These are phyloP conservation scores for Colletotrichum ledebouriae DNA, from an alignment of 2,329 filamentous ascomycete species.

Conservation along the genomic window DNA sequence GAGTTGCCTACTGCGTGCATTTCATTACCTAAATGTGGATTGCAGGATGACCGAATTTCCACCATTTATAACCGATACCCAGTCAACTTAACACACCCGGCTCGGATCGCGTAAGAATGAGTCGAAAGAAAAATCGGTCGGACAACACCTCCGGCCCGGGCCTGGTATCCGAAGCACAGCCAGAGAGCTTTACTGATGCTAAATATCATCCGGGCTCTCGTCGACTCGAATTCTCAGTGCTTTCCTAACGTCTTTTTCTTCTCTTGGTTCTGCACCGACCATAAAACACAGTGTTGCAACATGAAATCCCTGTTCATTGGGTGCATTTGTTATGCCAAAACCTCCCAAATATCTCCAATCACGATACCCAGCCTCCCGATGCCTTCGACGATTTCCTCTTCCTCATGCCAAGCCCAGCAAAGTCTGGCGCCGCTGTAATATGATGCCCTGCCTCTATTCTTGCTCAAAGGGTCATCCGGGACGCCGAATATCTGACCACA, in stretches of 20 bases:
- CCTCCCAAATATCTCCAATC: not conserved
- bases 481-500: constrained; percentile 69
- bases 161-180: no score
- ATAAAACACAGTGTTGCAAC: no score
- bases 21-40: constrained; percentile 34
- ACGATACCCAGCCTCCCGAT: constrained; percentile 68
- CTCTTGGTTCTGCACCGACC: no score
- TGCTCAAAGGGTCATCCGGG: constrained; percentile 48
- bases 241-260: no score
- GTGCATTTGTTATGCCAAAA: not conserved
- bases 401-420: constrained; percentile 80
- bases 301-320: no score
- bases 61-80: constrained; percentile 24
- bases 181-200: no score
- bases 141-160: not conserved
- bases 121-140: not conserved
- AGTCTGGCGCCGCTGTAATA: constrained; percentile 64
- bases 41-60: constrained; percentile 35
- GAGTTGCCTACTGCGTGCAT: constrained; percentile 9
- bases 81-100: not conserved
- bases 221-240: no score
- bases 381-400: constrained; percentile 75
- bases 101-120: constrained; percentile 4
- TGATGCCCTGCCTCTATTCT: constrained; percentile 44
- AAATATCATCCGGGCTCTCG: no score